Percentiles rank a stretch among this genome's conserved stretches.
phyloP scores from a whole-genome alignment of 2,329 filamentous ascomycete species.

The Rutstroemia sp. region DNA sequence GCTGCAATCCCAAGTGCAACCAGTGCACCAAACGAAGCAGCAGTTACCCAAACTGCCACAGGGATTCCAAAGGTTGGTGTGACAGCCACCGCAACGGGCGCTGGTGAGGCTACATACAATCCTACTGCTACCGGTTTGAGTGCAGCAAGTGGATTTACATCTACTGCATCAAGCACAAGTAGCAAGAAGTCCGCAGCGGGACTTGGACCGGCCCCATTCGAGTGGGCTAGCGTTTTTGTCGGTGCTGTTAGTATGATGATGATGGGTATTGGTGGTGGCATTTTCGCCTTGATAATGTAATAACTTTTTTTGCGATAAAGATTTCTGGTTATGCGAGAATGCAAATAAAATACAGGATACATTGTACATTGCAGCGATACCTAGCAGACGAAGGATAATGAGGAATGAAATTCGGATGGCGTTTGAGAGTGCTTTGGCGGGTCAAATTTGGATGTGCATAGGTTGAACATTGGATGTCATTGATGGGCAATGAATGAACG shows the following conservation, averaged over 20 bases:
- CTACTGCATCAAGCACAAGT: slow-evolving; percentile 7
- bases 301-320: background rate
- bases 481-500: too few species aligned
- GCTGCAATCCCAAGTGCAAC: slow-evolving; percentile 25
- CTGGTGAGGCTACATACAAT: slow-evolving; percentile 19
- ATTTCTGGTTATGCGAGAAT: background rate
- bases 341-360: background rate
- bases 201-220: slow-evolving; percentile 21
- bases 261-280: slow-evolving; percentile 23
- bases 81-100: slow-evolving; percentile 13
- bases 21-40: slow-evolving; percentile 16
- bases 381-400: background rate
- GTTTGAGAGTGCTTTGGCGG: background rate
- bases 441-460: too few species aligned
- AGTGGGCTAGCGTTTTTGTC: slow-evolving; percentile 22
- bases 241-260: slow-evolving; percentile 14
- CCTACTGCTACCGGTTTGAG: slow-evolving; percentile 22
- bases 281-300: slow-evolving; percentile 16
- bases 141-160: slow-evolving; percentile 24
- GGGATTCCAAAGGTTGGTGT: slow-evolving; percentile 19
- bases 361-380: background rate
- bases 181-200: slow-evolving; percentile 20
- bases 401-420: background rate
- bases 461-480: too few species aligned
- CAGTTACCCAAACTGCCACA: slow-evolving; percentile 25